phyloP scores from a whole-genome alignment of 371 early-diverging fungal species.

The Actinomortierella wolfii region DNA sequence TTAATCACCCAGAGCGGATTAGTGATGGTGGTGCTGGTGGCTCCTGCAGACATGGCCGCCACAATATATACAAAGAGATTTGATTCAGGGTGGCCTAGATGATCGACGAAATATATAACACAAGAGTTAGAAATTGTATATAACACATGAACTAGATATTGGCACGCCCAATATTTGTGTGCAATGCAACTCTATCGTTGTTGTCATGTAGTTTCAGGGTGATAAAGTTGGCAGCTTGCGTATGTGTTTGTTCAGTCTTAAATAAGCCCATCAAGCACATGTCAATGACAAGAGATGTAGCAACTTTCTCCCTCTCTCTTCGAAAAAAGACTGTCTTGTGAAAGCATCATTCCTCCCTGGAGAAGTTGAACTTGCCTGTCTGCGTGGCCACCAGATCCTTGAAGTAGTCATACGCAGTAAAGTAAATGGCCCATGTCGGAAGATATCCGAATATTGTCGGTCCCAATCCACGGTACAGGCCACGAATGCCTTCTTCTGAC shows the following conservation, averaged over 20 bases:
- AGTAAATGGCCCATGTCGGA: constrained; percentile 93
- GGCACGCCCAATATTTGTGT: neutral
- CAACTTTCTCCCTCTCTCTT: too few species aligned
- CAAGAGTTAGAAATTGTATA: too few species aligned
- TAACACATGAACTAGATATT: neutral
- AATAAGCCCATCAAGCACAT: too few species aligned
- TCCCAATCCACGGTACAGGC: constrained; percentile 89
- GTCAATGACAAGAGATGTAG: too few species aligned
- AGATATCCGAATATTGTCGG: constrained; percentile 89
- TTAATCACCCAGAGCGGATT: constrained; percentile 96
- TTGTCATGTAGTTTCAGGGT: neutral
- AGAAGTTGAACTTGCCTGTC: constrained; percentile 17
- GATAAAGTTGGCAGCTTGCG: neutral
- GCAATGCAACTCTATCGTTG: neutral
- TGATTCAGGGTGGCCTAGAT: constrained; percentile 49
- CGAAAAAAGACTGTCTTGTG: neutral
- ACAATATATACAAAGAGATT: constrained; percentile 77
- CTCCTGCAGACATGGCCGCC: constrained; percentile 88
- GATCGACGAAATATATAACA: too few species aligned
- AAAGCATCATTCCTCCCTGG: neutral
- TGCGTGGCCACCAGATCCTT: constrained; percentile 53
- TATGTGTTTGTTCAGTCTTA: neutral
- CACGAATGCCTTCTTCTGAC: constrained; percentile 85
- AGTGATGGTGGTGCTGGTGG: constrained; percentile 75
- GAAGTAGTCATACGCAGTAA: constrained; percentile 75